Conservation (phyloP, 495 filamentous ascomycete species). For the Halenospora varia region DNA sequence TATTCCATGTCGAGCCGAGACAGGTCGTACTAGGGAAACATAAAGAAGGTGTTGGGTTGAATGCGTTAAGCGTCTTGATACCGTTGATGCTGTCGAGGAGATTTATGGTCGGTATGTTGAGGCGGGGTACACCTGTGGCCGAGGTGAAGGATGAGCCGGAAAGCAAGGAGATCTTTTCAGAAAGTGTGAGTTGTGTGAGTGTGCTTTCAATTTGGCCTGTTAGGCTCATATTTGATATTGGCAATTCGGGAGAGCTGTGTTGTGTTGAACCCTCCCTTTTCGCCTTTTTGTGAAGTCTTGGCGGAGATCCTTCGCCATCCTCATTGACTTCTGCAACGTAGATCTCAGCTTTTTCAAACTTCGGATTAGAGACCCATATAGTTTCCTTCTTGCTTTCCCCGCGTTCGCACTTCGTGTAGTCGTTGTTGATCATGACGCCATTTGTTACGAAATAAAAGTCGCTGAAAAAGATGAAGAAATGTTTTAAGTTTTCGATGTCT, state of each 20-base stretch:
- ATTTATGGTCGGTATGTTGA: slow-evolving; percentile 56
- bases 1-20: slow-evolving; percentile 7
- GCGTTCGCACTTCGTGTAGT: background rate
- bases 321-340: too few relatives aligned
- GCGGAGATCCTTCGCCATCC: too few relatives aligned
- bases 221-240: too few relatives aligned
- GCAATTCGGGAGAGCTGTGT: too few relatives aligned
- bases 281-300: too few relatives aligned
- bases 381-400: too few relatives aligned
- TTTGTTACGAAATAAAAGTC: background rate
- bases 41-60: background rate
- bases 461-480: too few relatives aligned
- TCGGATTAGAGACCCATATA: too few relatives aligned
- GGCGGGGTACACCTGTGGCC: slow-evolving; percentile 35
- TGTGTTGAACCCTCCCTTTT: too few relatives aligned
- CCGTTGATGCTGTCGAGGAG: slow-evolving; percentile 43
- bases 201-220: background rate
- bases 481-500: too few relatives aligned
- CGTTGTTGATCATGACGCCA: background rate
- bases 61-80: background rate
- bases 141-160: slow-evolving; percentile 10
- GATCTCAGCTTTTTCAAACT: too few relatives aligned
- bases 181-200: slow-evolving; percentile 7
- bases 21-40: slow-evolving; percentile 8
- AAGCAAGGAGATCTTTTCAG: slow-evolving; percentile 9